phyloP scores from a whole-genome alignment of 352 stramenopile genomes.

The Thalassiosira ordinaria region DNA sequence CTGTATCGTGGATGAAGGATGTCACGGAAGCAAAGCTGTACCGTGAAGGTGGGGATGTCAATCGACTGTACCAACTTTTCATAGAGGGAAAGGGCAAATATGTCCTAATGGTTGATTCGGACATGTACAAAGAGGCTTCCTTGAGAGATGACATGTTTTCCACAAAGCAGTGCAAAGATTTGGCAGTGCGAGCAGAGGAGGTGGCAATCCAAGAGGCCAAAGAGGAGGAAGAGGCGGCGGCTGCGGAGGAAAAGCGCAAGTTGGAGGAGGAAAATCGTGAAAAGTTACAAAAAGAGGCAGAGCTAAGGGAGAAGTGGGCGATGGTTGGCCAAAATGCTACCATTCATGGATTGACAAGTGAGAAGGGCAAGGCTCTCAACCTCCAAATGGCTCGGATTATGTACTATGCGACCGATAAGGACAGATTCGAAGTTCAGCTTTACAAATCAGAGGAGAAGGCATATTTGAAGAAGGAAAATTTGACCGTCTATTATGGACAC shows the following conservation, averaged over 20 bases:
- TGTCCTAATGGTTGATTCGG: slow-evolving; percentile 46
- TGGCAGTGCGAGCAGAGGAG: slow-evolving; percentile 21
- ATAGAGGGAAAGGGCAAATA: slow-evolving; percentile 56
- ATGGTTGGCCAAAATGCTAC: slow-evolving; percentile 41
- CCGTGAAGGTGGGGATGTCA: slow-evolving; percentile 47
- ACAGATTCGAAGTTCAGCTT: slow-evolving; percentile 42
- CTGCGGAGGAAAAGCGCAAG: slow-evolving; percentile 25
- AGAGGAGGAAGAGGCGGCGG: slow-evolving; percentile 42
- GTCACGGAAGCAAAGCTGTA: slow-evolving; percentile 23
- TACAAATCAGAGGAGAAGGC: slow-evolving; percentile 33
- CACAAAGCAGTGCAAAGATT: slow-evolving; percentile 52
- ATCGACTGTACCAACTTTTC: slow-evolving; percentile 61
- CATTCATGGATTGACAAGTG: slow-evolving; percentile 43
- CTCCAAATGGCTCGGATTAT: slow-evolving; percentile 19
- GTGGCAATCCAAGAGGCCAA: slow-evolving; percentile 36
- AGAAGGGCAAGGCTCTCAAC: slow-evolving; percentile 38
- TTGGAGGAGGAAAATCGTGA: slow-evolving; percentile 31
- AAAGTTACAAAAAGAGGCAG: slow-evolving; percentile 37
- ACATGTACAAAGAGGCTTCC: slow-evolving; percentile 44
- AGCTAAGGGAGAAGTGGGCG: slow-evolving; percentile 31
- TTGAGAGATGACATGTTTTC: slow-evolving; percentile 48
- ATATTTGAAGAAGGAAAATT: slow-evolving; percentile 42
- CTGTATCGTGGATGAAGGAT: slow-evolving; percentile 48
- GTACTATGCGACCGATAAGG: slow-evolving; percentile 40
- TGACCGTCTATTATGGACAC: slow-evolving; percentile 32